Evolutionary conservation across 495 filamentous ascomycete species (phyloP), one percentile per base, ranked within the genome.

Genomic region (Symbiotaphrina buchneri): DNA sequence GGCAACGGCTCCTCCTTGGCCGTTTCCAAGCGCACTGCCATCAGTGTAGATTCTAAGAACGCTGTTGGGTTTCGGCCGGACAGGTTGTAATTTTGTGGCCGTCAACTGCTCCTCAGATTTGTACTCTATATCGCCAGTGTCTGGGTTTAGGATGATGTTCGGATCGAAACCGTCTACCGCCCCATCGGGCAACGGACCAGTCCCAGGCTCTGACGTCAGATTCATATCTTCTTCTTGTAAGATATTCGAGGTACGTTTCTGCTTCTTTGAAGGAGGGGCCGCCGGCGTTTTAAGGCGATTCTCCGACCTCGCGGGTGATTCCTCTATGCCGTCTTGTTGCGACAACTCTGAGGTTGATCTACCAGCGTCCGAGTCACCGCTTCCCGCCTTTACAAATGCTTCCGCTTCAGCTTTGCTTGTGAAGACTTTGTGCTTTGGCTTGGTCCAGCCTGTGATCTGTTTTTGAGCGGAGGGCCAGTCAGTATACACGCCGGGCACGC

Each of bases 21-120:
- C 87, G 52, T 97, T 95, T 27, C 68, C 61, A 16, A 74, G 56
- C 38, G 68, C 62, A 37, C 77, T 87, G 7, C 87, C 87, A 47
- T 97, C 87, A 1, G 87, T 95, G 51, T 81, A 92, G 30, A 94
- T 77, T 21, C 67, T 51, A 22, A 82, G 44, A 34, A 75, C 59
- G 4, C 64, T 62, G 11, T 40, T 22, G 11, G 22, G 16, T 6
- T 27, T 39, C 8, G 32, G 34, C 21, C 46, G 30, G 42, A 53
- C 33, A 45, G 45, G 30, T 18, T 43, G 33, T 24, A 40, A 30
- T 34, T 63, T 69, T 11, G 46, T 66, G 2, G 46, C 50, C 14
- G 48, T 37, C 35, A 56, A 55, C 40, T 70, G 53, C 11, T 47
- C 46, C 19, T 55, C 43, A 4, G 50, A 55, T 46, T 73, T 81